Base-by-base conservation (phyloP, 805 yeast genomes). In the Teunomyces lycoperdinae region DNA sequence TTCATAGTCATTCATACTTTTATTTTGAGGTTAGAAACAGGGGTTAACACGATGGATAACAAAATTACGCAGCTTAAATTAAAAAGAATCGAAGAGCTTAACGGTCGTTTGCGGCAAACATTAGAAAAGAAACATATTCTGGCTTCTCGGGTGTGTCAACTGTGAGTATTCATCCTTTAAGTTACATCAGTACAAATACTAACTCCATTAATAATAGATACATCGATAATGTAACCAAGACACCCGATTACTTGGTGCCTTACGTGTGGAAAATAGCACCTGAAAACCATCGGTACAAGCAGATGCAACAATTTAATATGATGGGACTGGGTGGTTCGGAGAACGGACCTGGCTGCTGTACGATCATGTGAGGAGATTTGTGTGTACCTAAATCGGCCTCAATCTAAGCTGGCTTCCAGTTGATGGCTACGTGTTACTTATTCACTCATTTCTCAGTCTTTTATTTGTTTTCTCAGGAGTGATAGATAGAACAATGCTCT, bases 51-150 rank as follows among this genome's bases (percentile, higher is more conserved):
- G 5, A 52, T 68, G 43, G 61, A 63, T 26, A 54, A 54, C 44
- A 79, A 78, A 55, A 73, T 84, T 26, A 73, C 80, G 50, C 68
- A 69, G 42, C 64, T 85, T 49, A 85, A 84, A 61, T 67, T 85
- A 40, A 81, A 46, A 33, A 36, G 53, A 17, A 44, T 52, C 16
- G 44, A 48, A 29, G 46, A 45, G 29, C 44, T 46, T 24, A 84
- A 83, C 55, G 58, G 63, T 3, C 79, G 78, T 50, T 62, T 85
- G 32, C 76, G 74, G 53, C 74, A 74, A 27, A 76, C 80, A 38
- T 60, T 86, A 33, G 60, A 74, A 2, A 66, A 79, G 45, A 83
- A 84, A 9, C 68, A 90, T 50, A 80, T 47, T 30, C 47, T 47
- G 14, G 57, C 55, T 5, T 54, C 50, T 41, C 39, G 35, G 9